A percentile compares a stretch with the other conserved stretches of the same genome.
Evolutionary conservation across 306 rosid genomes (phyloP).

Genomic region (Pueraria montana): DNA sequence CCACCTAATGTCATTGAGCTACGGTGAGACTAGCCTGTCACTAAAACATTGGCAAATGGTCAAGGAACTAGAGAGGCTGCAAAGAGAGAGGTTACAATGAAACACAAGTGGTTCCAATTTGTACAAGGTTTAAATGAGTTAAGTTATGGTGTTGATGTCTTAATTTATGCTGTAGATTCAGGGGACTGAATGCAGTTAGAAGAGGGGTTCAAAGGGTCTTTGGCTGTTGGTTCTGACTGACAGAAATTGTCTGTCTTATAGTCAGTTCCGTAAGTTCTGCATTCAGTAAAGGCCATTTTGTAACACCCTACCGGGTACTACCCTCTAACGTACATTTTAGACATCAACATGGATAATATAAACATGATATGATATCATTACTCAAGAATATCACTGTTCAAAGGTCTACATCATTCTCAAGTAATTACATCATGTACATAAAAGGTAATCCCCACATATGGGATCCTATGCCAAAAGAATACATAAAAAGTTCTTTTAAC

Average conservation of each 20-base stretch:
- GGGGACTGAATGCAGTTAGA: constrained; percentile 24
- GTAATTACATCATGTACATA: no score
- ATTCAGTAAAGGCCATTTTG: constrained; percentile 24
- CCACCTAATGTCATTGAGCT: constrained; percentile 77
- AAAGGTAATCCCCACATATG: no score
- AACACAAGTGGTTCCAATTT: neutral
- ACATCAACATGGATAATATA: no score
- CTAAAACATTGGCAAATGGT: constrained; percentile 91
- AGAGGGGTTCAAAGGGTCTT: constrained; percentile 16
- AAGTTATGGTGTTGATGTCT: neutral
- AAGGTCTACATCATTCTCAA: no score
- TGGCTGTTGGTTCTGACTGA: constrained; percentile 24
- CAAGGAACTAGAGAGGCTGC: constrained; percentile 82
- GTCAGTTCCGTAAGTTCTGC: constrained; percentile 12
- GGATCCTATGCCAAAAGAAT: no score
- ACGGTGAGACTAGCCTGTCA: constrained; percentile 77
- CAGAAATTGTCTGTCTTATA: constrained; percentile 28
- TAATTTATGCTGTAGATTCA: constrained; percentile 11
- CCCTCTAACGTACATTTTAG: no score
- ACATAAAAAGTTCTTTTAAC: no score
- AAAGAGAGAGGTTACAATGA: constrained; percentile 79
- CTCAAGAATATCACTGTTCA: no score
- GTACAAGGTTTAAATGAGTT: neutral
- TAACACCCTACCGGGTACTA: no score
- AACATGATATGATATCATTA: no score